Evolutionary conservation across 495 filamentous ascomycete species (phyloP).

Genomic region (Achaetomiella virescens): DNA sequence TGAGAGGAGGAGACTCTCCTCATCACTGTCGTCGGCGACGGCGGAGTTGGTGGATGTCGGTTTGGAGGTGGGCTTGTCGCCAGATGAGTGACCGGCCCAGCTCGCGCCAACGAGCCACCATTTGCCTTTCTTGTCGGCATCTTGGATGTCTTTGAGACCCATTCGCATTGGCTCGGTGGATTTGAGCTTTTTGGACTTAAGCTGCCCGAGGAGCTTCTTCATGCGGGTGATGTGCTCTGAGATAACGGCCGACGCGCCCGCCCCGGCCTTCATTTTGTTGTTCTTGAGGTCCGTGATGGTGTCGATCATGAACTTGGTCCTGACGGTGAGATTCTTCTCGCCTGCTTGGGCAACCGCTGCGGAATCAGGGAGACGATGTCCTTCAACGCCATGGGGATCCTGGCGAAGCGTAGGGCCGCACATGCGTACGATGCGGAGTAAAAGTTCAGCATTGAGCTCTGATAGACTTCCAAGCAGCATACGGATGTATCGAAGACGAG

Average conservation of each 20-base stretch:
- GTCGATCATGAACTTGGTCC: slow-evolving; percentile 97
- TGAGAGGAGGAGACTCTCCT: slow-evolving; percentile 24
- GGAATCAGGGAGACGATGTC: slow-evolving; percentile 81
- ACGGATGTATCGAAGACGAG: slow-evolving; percentile 87
- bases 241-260: slow-evolving; percentile 53
- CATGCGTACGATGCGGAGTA: slow-evolving; percentile 76
- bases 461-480: slow-evolving; percentile 67
- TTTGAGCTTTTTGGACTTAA: slow-evolving; percentile 62
- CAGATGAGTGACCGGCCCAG: slow-evolving; percentile 53
- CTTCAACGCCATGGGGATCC: slow-evolving; percentile 79
- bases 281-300: slow-evolving; percentile 91
- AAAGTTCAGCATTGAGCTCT: slow-evolving; percentile 85
- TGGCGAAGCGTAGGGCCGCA: slow-evolving; percentile 77
- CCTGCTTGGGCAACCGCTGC: slow-evolving; percentile 57
- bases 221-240: slow-evolving; percentile 77
- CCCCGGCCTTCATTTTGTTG: slow-evolving; percentile 75
- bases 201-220: slow-evolving; percentile 70
- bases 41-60: slow-evolving; percentile 18
- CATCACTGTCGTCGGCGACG: slow-evolving; percentile 39
- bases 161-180: slow-evolving; percentile 77
- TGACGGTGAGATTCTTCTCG: slow-evolving; percentile 68
- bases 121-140: slow-evolving; percentile 82
- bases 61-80: slow-evolving; percentile 15
- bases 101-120: slow-evolving; percentile 98
- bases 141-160: slow-evolving; percentile 69